Base-by-base conservation (phyloP, 2,329 filamentous ascomycete species). In the Elsinoe australis region DNA sequence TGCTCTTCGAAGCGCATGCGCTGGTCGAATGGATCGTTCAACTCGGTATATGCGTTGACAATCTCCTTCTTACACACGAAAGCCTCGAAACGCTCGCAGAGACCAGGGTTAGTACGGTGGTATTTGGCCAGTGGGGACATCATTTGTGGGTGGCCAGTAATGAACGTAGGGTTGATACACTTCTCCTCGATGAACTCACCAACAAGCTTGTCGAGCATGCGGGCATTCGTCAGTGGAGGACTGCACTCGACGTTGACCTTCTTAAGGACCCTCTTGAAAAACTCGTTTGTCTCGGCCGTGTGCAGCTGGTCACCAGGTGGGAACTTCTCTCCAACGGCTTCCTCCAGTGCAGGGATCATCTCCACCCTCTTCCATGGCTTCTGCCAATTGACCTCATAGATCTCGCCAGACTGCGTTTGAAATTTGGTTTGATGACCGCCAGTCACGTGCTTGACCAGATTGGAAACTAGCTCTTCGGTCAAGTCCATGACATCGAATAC, bases 1-100 rank as follows among this genome's bases (percentile, higher is more conserved):
- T 98, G 92, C 78, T 96, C 90, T 67, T 95, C 88, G 66, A 90
- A 90, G 22, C 88, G 81, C 54, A 90, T 71, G 53, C 92, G 80
- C 73, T 98, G 92, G 68, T 95, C 89, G 61, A 94, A 90, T 49
- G 90, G 88, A 61, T 95, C 87, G 75, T 94, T 94, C 77, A 98
- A 82, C 79, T 98, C 92, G 31, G 90, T 96, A 71, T 95, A 94
- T 4, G 89, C 89, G 63, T 98, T 96, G 61, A 83, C 84, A 57
- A 96, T 95, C 66, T 96, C 90, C 79, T 92, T 94, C 76, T 88
- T 94, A 75, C 84, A 88, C 36, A 95, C 92, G 58, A 98, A 98
- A 8, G 87, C 89, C 71, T 98, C 92, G 67, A 96, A 96, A 49
- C 92, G 85, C 74, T 98, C 92, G 66, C 88, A 95, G 26, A 98